A percentile compares a stretch with the other conserved stretches of the same genome.
phyloP scores from a whole-genome alignment of 371 early-diverging fungal species.

The Saksenaea oblongispora region DNA sequence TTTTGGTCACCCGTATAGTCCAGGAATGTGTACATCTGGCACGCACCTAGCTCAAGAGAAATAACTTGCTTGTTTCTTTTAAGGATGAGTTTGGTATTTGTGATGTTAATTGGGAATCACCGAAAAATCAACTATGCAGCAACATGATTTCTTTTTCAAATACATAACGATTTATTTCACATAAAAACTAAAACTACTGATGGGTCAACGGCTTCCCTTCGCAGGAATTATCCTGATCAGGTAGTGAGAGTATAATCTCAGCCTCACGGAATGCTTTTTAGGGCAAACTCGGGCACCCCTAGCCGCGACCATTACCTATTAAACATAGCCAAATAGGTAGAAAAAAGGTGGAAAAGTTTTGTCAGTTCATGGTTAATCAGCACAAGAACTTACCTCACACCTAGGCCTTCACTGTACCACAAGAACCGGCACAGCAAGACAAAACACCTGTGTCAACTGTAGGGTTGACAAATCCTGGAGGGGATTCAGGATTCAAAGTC shows the following conservation, averaged over 20 bases:
- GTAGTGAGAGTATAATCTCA: conserved; percentile 58
- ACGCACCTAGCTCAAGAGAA: too few species aligned
- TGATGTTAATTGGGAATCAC: too few species aligned
- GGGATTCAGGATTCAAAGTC: conserved; percentile 38
- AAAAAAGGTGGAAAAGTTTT: neutral
- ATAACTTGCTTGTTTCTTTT: too few species aligned
- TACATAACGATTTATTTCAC: neutral
- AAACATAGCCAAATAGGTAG: neutral
- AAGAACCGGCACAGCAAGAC: conserved; percentile 9
- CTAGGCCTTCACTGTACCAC: conserved; percentile 20
- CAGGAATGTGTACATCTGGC: too few species aligned
- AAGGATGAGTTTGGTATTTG: too few species aligned
- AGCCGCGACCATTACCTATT: conserved; percentile 26
- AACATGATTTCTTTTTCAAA: too few species aligned
- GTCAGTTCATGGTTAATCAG: neutral
- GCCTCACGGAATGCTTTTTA: conserved; percentile 28
- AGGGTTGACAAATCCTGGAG: conserved; percentile 37
- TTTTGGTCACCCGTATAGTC: too few species aligned
- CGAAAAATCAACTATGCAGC: too few species aligned
- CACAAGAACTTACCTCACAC: conserved; percentile 4
- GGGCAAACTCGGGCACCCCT: conserved; percentile 42
- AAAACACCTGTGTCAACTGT: conserved; percentile 55
- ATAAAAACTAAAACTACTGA: neutral
- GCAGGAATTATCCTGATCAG: conserved; percentile 64
- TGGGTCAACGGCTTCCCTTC: conserved; percentile 53